A percentile compares a stretch with the other conserved stretches of the same genome.
Evolutionary conservation across 139 green algal species (phyloP).

Genomic region (Coelastrella sp.): DNA sequence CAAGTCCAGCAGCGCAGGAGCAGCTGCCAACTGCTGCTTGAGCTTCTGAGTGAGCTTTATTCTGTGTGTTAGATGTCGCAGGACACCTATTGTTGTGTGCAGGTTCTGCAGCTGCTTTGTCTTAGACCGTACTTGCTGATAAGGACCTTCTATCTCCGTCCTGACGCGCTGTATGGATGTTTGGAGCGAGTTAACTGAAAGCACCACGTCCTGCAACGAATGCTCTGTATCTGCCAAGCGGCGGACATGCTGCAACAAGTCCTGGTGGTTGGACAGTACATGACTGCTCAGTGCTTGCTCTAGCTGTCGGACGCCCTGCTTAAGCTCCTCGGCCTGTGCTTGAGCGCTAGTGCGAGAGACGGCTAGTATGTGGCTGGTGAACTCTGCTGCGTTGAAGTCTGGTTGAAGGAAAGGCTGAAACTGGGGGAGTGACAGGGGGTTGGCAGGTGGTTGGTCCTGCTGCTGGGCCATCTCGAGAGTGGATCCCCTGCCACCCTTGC

Average conservation of each 20-base stretch:
- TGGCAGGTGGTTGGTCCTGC: conserved; percentile 31
- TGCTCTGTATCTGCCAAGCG: conserved; percentile 71
- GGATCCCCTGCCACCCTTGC: neutral
- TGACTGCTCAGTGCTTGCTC: conserved; percentile 67
- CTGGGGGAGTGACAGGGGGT: conserved; percentile 25
- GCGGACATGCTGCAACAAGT: conserved; percentile 64
- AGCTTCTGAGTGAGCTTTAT: conserved; percentile 69
- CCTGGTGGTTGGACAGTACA: conserved; percentile 65
- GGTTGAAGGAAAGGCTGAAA: conserved; percentile 55
- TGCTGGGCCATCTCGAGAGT: neutral
- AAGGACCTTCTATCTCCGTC: conserved; percentile 76
- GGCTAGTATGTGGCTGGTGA: conserved; percentile 74
- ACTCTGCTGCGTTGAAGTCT: conserved; percentile 80
- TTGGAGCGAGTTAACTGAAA: conserved; percentile 78
- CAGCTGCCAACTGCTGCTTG: conserved; percentile 48
- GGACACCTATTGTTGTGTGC: conserved; percentile 71
- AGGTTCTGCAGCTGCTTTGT: conserved; percentile 72
- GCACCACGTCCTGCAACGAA: conserved; percentile 68
- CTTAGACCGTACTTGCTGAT: conserved; percentile 60
- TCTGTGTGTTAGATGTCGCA: conserved; percentile 75
- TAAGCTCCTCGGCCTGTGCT: conserved; percentile 74
- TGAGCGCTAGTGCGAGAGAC: conserved; percentile 75
- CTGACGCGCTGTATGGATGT: conserved; percentile 73
- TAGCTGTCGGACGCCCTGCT: conserved; percentile 70
- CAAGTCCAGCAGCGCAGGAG: conserved; percentile 71